Percentiles rank a stretch among this genome's conserved stretches.
Evolutionary conservation across 23 red algal genomes (phyloP).

Genomic region (Agarophyton chilense): DNA sequence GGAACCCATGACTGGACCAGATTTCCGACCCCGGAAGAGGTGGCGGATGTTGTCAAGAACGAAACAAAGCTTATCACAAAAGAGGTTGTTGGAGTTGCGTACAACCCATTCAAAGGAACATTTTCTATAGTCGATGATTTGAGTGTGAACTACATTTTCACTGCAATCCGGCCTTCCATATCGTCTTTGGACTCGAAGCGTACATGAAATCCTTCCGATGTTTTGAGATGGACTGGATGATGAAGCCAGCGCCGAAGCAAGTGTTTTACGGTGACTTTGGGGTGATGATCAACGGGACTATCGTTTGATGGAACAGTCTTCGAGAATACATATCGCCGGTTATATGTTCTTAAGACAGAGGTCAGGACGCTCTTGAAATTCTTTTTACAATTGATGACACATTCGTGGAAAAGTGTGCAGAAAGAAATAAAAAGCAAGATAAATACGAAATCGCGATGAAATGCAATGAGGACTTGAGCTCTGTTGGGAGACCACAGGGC

Average conservation of each 20-base stretch:
- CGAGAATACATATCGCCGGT: too few relatives aligned
- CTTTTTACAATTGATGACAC: too few relatives aligned
- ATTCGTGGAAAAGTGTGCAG: background rate
- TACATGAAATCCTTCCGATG: too few relatives aligned
- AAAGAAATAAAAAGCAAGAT: background rate
- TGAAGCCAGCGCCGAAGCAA: too few relatives aligned
- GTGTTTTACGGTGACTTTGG: too few relatives aligned
- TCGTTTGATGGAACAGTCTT: too few relatives aligned
- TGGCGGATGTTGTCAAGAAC: constrained; percentile 45
- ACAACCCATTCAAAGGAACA: constrained; percentile 43
- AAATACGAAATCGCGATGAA: background rate
- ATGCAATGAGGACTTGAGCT: background rate
- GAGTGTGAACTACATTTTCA: constrained; percentile 77
- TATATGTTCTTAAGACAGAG: too few relatives aligned
- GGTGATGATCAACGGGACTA: too few relatives aligned
- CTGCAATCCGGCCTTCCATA: constrained; percentile 41
- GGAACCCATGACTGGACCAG: constrained; percentile 96
- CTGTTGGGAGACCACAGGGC: background rate
- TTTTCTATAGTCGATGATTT: constrained; percentile 67
- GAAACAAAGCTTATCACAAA: constrained; percentile 32
- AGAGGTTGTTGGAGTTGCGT: constrained; percentile 64
- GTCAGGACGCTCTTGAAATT: too few relatives aligned
- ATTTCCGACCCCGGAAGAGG: constrained; percentile 83
- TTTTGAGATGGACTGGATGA: too few relatives aligned
- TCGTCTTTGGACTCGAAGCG: background rate